phyloP scores from a whole-genome alignment of 1,284 basidiomycete genomes.

The Sparassis latifolia region DNA sequence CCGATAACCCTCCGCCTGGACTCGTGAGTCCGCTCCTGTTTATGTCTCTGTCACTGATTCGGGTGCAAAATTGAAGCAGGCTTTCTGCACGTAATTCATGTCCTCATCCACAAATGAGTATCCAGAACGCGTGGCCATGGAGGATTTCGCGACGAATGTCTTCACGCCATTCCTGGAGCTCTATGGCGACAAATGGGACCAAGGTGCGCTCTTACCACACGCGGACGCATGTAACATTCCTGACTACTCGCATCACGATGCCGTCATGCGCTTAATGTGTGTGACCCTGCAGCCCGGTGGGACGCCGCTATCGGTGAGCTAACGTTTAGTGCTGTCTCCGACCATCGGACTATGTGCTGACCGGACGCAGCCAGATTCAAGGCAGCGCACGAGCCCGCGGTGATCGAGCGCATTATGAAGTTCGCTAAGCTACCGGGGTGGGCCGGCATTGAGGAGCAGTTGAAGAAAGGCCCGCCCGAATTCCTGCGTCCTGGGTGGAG shows the following conservation, averaged over 20 bases:
- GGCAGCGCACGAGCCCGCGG: conserved; percentile 19
- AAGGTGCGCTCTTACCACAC: conserved; percentile 13
- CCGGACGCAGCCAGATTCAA: conserved; percentile 16
- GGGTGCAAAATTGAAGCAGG: too few species aligned
- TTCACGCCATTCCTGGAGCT: conserved; percentile 24
- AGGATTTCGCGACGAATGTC: conserved; percentile 23
- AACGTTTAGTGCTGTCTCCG: too few species aligned
- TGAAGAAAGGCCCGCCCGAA: conserved; percentile 25
- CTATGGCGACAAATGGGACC: conserved; percentile 27
- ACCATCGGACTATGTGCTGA: too few species aligned
- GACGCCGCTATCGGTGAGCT: too few species aligned
- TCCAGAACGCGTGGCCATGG: conserved; percentile 19
- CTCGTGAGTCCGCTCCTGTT: too few species aligned
- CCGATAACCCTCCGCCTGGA: too few species aligned
- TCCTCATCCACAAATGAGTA: conserved; percentile 12
- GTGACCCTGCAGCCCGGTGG: too few species aligned
- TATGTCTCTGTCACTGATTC: too few species aligned
- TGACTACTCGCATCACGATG: neutral
- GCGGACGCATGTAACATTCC: neutral
- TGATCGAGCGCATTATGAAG: conserved; percentile 21
- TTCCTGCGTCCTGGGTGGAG: conserved; percentile 27
- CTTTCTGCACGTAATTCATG: neutral
- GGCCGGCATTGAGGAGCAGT: conserved; percentile 24
- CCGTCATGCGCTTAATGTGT: too few species aligned
- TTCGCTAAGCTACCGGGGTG: conserved; percentile 24